These are phyloP conservation scores for Leccinum variabile DNA, from an alignment of 1,284 basidiomycete genomes.

Conservation along the genomic window DNA sequence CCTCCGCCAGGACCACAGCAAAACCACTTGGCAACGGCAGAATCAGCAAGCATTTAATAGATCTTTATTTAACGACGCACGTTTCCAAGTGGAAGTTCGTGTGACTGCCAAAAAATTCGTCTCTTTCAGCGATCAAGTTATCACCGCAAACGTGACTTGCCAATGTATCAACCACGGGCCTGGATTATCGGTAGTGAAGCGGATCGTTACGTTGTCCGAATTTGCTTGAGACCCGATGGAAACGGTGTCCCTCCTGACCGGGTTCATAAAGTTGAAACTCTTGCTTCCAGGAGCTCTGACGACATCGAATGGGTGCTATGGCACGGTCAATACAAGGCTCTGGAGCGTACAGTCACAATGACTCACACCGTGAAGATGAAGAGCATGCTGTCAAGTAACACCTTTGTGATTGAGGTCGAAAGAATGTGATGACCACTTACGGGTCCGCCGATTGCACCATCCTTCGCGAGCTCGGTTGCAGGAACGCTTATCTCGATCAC, in stretches of 20 bases:
- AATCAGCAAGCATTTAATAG: background rate
- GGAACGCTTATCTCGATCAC: constrained; percentile 39
- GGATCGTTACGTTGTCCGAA: constrained; percentile 33
- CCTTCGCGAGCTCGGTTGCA: constrained; percentile 16
- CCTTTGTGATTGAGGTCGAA: background rate
- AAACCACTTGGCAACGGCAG: constrained; percentile 18
- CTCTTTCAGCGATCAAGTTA: background rate
- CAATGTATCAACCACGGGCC: constrained; percentile 34
- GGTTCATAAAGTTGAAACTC: constrained; percentile 29
- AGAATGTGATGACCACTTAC: constrained; percentile 24
- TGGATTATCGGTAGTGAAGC: constrained; percentile 35
- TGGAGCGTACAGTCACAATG: background rate
- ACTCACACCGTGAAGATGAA: constrained; percentile 35
- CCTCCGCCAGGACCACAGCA: constrained; percentile 25
- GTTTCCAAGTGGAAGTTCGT: constrained; percentile 32
- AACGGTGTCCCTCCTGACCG: constrained; percentile 27
- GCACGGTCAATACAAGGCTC: background rate
- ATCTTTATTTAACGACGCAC: constrained; percentile 12
- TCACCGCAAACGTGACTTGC: constrained; percentile 2
- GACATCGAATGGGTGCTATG: constrained; percentile 40
- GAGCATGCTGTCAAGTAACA: constrained; percentile 23
- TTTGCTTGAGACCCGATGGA: constrained; percentile 25
- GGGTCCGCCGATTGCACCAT: constrained; percentile 32
- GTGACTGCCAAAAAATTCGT: constrained; percentile 19
- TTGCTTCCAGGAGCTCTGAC: constrained; percentile 22